phyloP scores from a whole-genome alignment of 306 rosid genomes.

The Biancaea sappan region DNA sequence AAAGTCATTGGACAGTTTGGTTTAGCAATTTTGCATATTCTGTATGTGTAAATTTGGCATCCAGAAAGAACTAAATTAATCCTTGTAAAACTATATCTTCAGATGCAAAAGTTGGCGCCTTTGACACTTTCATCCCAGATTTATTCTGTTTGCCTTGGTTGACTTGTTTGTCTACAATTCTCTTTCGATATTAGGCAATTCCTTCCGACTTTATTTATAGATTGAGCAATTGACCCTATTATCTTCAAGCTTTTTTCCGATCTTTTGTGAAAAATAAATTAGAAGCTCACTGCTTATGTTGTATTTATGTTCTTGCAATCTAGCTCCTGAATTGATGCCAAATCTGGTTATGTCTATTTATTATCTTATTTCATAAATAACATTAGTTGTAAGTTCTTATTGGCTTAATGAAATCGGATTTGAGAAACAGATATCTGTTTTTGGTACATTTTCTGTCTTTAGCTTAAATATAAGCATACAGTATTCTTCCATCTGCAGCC shows the following conservation, averaged over 20 bases:
- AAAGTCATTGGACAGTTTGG: constrained; percentile 17
- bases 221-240: neutral
- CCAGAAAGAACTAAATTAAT: neutral
- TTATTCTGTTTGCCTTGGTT: constrained; percentile 11
- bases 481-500: neutral
- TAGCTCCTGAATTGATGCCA: neutral
- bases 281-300: neutral
- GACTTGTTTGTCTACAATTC: neutral
- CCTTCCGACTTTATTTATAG: neutral
- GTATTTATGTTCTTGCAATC: neutral
- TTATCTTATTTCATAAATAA: neutral
- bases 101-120: constrained; percentile 17
- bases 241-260: neutral
- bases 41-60: neutral
- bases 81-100: neutral
- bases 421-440: too few relatives aligned
- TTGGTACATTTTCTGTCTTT: neutral
- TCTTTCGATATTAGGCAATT: neutral
- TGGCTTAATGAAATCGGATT: neutral
- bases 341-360: neutral
- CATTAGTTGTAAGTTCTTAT: neutral
- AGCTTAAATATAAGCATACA: neutral
- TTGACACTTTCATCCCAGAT: constrained; percentile 3
- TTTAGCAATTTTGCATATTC: neutral
- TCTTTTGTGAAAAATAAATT: constrained; percentile 1